phyloP scores from a whole-genome alignment of 768 basidiomycete species.

The Boletus vermiculosoides region DNA sequence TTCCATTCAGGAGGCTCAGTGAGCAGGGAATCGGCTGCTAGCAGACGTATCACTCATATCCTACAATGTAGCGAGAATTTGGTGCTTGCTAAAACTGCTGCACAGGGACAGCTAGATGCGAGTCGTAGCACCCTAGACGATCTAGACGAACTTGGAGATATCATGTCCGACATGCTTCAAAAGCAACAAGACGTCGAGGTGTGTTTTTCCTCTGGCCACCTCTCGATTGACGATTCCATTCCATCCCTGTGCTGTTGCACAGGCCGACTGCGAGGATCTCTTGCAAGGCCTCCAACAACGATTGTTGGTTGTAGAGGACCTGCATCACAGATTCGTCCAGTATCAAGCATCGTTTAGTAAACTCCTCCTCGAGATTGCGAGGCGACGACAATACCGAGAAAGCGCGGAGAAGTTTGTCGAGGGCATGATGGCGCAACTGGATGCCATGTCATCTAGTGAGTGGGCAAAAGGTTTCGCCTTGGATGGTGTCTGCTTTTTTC shows the following conservation, averaged over 20 bases:
- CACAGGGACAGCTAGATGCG: constrained; percentile 48
- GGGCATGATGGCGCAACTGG: constrained; percentile 63
- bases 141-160: constrained; percentile 74
- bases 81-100: constrained; percentile 39
- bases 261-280: constrained; percentile 54
- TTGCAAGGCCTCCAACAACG: constrained; percentile 59
- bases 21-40: constrained; percentile 24
- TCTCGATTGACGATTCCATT: background rate
- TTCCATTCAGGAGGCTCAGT: constrained; percentile 60
- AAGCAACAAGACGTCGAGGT: constrained; percentile 72
- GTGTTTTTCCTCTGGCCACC: constrained; percentile 5
- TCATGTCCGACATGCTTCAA: constrained; percentile 75
- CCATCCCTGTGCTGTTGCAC: background rate
- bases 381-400: constrained; percentile 66
- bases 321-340: constrained; percentile 63
- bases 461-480: background rate
- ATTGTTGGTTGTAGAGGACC: constrained; percentile 57
- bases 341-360: constrained; percentile 76
- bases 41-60: constrained; percentile 1
- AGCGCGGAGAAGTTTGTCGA: constrained; percentile 61
- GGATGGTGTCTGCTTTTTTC: background rate
- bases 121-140: constrained; percentile 55
- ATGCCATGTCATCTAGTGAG: constrained; percentile 65
- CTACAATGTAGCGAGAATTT: constrained; percentile 50
- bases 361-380: constrained; percentile 68